Percentiles rank a stretch among this genome's conserved stretches.
Conservation (phyloP, 2,329 filamentous ascomycete species). For the Neocatenulostroma microsporum region DNA sequence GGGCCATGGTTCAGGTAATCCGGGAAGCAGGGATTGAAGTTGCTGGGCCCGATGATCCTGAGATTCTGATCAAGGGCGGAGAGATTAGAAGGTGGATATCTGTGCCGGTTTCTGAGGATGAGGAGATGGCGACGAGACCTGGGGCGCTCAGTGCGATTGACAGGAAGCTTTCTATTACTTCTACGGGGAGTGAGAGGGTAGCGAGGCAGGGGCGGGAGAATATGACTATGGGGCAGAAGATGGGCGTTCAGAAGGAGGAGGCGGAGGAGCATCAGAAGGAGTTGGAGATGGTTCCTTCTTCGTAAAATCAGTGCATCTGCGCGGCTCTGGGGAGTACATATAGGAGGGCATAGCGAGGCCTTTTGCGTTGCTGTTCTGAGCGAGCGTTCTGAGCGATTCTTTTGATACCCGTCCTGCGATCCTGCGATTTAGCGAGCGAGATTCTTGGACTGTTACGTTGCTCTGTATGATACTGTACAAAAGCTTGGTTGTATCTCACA, state of each 20-base stretch:
- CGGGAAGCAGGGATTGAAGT: conserved; percentile 37
- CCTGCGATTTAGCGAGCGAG: too few species aligned
- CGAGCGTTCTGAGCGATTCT: too few species aligned
- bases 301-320: too few species aligned
- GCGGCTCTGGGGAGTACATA: too few species aligned
- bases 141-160: conserved; percentile 7
- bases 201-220: conserved; percentile 4
- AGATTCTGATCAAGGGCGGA: conserved; percentile 26
- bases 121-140: neutral
- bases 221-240: conserved; percentile 9
- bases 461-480: too few species aligned
- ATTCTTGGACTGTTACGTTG: too few species aligned
- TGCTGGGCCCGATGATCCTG: conserved; percentile 33
- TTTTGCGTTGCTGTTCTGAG: too few species aligned
- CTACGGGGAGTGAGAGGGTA: neutral
- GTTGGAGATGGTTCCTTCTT: conserved; percentile 1
- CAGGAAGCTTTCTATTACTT: conserved; percentile 6
- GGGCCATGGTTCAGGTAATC: conserved; percentile 70
- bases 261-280: neutral
- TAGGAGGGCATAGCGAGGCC: too few species aligned
- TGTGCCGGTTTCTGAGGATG: conserved; percentile 18
- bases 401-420: too few species aligned
- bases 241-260: conserved; percentile 1
- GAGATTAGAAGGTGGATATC: conserved; percentile 19
- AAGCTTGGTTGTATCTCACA: too few species aligned